Evolutionary conservation across 2,329 filamentous ascomycete species (phyloP), one percentile per base, ranked within the genome.

Genomic region (Pseudocercospora musae): DNA sequence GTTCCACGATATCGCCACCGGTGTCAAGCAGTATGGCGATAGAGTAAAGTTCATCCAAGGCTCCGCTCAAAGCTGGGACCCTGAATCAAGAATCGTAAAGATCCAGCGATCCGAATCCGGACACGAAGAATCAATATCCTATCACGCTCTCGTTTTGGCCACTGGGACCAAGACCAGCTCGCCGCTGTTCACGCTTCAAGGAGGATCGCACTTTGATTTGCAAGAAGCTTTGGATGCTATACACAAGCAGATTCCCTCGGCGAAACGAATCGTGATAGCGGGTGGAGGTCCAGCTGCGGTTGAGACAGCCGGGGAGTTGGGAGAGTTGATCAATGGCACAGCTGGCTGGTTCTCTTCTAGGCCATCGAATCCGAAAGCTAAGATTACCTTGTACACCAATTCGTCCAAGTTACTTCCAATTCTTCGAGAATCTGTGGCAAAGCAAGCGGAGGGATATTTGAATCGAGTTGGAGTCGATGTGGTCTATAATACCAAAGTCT

Each of bases 401-500:
- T 68, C 68, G 1, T 66, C 68, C n/a, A 74, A 72, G 49, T 74
- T 79, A 1, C 74, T 81, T n/a, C 73, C 74, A 29, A 67, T 70
- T 54, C 66, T 83, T 59, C 71, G 80, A 52, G 66, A 71, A 66
- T 60, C 72, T 61, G 66, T 81, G 65, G 61, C 72, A 63, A 70
- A 73, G 21, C 67, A 72, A 20, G 82, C 82, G 9, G 60, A 62
- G 55, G 13, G 13, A 3, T 62, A 97, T 76, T 73, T 95, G 96
- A 62, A 96, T 76, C 4, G 74, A 84, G 82, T 81, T 84, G 27
- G 94, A 93, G 74, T 98, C 94, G 53, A 97, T 86, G 10, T 96
- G 92, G 9, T 88, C 90, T 48, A 96, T 87, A 15, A 70, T 50
- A 29, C 69, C 65, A 72, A 87, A 83, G 76, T 98, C 94, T 84